Evolutionary conservation across 306 rosid genomes (phyloP), one percentile per base, ranked within the genome.

Genomic region (Pterocarpus santalinus): DNA sequence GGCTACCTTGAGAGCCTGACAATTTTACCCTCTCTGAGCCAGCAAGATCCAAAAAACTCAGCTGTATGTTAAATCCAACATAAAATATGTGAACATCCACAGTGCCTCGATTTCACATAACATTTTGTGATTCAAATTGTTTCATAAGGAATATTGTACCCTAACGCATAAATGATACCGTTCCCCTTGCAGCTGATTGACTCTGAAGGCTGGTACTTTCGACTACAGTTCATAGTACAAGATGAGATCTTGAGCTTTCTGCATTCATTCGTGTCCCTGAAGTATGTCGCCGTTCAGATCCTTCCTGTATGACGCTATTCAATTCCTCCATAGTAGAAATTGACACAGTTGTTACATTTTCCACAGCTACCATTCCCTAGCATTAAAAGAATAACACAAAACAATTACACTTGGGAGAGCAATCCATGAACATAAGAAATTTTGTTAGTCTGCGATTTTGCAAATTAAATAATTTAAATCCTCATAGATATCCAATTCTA

Each of bases 21-120:
- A 93, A 93, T 87, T 95, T 95, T 15, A 93, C 75, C 76, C 99
- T 90, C 81, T 93, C 97, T 15, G 98, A 95, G 34, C 99, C 99
- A 66, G 98, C 99, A 75, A 95, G 99, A 84, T 95, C 99, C 76
- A 95, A 98, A 83, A 95, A 95, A 85, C 99, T 95, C 78, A 95
- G 83, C 98, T 93, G 86, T 77, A 83, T 41, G 49, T 63, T 7
- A 78, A 64, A 61, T 87, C 52, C 71, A n/a, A 76, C 46, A 30
- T 55, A 33, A 65, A n/a, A 47, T 44, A 60, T 4, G 17, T 65
- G 35, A 84, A 69, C 60, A 14, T 56, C 47, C 44, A 66, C 52
- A 46, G 65, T 36, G 80, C 44, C 32, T 77, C 30, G 33, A 70
- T 28, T 32, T 64, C 53, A 39, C 35, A 13, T 16, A 49, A 65